Evolutionary conservation across 2,329 filamentous ascomycete genomes (phyloP).

Genomic region (Elsinoe australis): DNA sequence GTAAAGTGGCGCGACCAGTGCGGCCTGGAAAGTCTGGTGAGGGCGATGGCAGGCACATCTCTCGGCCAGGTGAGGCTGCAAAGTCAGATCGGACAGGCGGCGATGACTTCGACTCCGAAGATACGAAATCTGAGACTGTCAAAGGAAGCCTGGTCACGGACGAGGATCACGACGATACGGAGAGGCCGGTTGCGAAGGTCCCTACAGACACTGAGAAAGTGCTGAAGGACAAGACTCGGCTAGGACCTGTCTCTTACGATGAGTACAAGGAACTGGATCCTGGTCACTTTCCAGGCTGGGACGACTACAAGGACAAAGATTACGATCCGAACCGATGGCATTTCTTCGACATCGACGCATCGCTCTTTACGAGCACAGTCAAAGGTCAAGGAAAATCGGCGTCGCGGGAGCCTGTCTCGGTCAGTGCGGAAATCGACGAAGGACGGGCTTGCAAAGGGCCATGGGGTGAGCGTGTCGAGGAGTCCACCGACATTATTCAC

Average conservation of each 20-base stretch:
- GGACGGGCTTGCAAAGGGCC: conserved; percentile 20
- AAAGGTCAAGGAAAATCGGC: not conserved
- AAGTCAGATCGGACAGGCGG: not conserved
- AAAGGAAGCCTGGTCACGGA: not conserved
- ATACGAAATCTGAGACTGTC: not conserved
- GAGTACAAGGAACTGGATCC: conserved; percentile 10
- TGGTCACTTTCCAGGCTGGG: conserved; percentile 3
- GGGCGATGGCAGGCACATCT: not conserved
- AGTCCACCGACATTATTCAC: conserved; percentile 34
- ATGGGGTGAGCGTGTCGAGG: conserved; percentile 28
- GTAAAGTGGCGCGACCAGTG: conserved; percentile 2
- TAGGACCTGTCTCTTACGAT: not conserved
- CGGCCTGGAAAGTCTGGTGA: not conserved
- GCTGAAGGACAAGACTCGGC: conserved; percentile 1
- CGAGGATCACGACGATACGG: conserved; percentile 12
- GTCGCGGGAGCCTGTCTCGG: not conserved
- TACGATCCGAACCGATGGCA: conserved; percentile 14
- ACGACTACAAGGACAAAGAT: conserved; percentile 6
- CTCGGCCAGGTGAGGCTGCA: not conserved
- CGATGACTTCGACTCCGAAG: not conserved
- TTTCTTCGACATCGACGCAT: conserved; percentile 7
- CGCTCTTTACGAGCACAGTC: conserved; percentile 1
- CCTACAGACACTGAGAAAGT: not conserved
- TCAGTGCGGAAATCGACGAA: not conserved
- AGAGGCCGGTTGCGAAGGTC: not conserved